A percentile compares a stretch with the other conserved stretches of the same genome.
Evolutionary conservation across 2,329 filamentous ascomycete genomes (phyloP).

Genomic region (Fusarium piperis): DNA sequence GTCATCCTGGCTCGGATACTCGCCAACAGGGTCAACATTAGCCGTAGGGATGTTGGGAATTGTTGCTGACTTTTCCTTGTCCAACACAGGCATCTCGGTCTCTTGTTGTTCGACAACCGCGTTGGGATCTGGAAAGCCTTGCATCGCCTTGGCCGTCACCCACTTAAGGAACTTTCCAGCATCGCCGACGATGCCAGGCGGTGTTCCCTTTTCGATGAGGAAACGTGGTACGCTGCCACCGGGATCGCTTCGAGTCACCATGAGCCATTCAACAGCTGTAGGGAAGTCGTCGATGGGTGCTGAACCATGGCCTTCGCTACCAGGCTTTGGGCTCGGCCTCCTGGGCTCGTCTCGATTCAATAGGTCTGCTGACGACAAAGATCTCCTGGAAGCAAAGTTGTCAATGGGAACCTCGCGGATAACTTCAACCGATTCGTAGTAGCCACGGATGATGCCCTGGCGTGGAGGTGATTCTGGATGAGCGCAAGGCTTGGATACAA

Average conservation of each 20-base stretch:
- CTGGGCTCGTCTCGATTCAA: conserved; percentile 40
- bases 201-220: conserved; percentile 90
- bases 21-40: conserved; percentile 38
- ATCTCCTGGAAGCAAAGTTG: conserved; percentile 48
- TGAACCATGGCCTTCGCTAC: conserved; percentile 23
- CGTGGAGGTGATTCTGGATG: conserved; percentile 78
- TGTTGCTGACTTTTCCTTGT: conserved; percentile 1
- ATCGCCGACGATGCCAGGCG: conserved; percentile 80
- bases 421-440: conserved; percentile 92
- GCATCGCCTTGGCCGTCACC: conserved; percentile 58
- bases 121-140: conserved; percentile 45
- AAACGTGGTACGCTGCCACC: conserved; percentile 89
- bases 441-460: conserved; percentile 80
- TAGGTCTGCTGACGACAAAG: conserved; percentile 47
- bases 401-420: conserved; percentile 81
- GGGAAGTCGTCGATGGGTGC: conserved; percentile 43
- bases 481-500: conserved; percentile 84
- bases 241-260: conserved; percentile 90
- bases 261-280: conserved; percentile 83
- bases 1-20: conserved; percentile 38
- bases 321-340: conserved; percentile 24
- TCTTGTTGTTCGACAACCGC: conserved; percentile 2
- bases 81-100: background rate
- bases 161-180: conserved; percentile 85
- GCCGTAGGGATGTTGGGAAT: conserved; percentile 44